Evolutionary conservation across 345 rosid species (phyloP).

Genomic region (Anastatica hierochuntica): DNA sequence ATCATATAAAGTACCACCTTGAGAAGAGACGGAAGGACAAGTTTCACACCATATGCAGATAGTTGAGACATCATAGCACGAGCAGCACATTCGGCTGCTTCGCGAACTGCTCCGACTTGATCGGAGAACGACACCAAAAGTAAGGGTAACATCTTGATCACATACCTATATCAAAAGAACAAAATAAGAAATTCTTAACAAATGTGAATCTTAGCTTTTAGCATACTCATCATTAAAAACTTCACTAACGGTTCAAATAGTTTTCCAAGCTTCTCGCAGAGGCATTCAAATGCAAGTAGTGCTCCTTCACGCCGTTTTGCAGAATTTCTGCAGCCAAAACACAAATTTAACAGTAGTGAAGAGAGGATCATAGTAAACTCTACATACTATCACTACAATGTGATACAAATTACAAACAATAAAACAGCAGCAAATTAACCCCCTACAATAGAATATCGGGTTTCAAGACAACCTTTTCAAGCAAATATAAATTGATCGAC

Average conservation of each 20-base stretch:
- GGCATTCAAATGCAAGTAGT: slow-evolving; percentile 88
- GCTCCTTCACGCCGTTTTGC: slow-evolving; percentile 96
- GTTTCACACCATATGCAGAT: slow-evolving; percentile 84
- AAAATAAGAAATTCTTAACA: not conserved
- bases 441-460: not conserved
- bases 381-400: not conserved
- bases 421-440: not conserved
- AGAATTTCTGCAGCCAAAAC: slow-evolving; percentile 45
- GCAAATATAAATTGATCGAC: not conserved
- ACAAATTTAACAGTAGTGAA: not conserved
- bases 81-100: slow-evolving; percentile 97
- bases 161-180: slow-evolving; percentile 50
- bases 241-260: slow-evolving; percentile 88
- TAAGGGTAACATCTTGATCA: slow-evolving; percentile 85
- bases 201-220: slow-evolving; percentile 2
- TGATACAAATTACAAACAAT: not conserved
- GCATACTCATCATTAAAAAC: not conserved
- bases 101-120: slow-evolving; percentile 97
- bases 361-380: not conserved
- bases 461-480: not conserved
- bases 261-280: slow-evolving; percentile 87
- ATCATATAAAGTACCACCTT: slow-evolving; percentile 41
- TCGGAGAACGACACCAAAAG: slow-evolving; percentile 95
- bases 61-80: slow-evolving; percentile 99
- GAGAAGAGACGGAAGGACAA: slow-evolving; percentile 88